Percentiles rank a stretch among this genome's conserved stretches.
phyloP scores from a whole-genome alignment of 2,329 filamentous ascomycete genomes.

The Nectriaceae sp. region DNA sequence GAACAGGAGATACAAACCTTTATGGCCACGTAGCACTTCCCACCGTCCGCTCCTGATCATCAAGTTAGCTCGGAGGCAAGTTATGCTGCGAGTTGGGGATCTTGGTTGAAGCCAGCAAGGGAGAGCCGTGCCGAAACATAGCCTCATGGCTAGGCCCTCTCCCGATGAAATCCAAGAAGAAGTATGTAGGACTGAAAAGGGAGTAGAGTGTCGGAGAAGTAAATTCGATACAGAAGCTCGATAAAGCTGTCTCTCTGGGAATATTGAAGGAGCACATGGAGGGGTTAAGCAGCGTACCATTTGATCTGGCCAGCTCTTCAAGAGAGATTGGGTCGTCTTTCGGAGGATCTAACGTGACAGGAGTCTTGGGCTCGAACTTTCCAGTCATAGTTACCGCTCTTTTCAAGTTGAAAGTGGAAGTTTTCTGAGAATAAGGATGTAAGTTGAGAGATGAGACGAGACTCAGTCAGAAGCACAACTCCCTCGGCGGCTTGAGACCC shows the following conservation, averaged over 20 bases:
- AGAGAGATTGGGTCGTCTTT: slow-evolving; percentile 85
- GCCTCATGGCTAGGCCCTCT: too few relatives aligned
- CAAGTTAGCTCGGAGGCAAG: slow-evolving; percentile 19
- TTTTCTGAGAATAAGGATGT: background rate
- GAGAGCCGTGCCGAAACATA: too few relatives aligned
- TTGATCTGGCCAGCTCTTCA: slow-evolving; percentile 77
- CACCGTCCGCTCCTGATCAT: slow-evolving; percentile 61
- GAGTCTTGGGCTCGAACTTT: slow-evolving; percentile 77
- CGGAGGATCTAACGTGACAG: slow-evolving; percentile 76
- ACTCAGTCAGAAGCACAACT: slow-evolving; percentile 28
- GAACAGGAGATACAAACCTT: slow-evolving; percentile 50
- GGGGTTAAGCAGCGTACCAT: slow-evolving; percentile 61
- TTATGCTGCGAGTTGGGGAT: too few relatives aligned
- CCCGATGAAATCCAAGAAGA: too few relatives aligned
- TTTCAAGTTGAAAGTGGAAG: background rate
- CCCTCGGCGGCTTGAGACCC: background rate
- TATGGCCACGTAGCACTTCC: slow-evolving; percentile 68
- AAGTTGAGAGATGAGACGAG: slow-evolving; percentile 5
- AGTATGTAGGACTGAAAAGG: too few relatives aligned
- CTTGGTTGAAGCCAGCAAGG: too few relatives aligned
- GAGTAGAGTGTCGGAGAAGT: too few relatives aligned
- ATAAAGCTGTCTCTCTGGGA: too few relatives aligned
- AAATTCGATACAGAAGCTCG: too few relatives aligned
- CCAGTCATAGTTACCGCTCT: slow-evolving; percentile 48
- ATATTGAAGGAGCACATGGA: too few relatives aligned